Base-by-base conservation (phyloP, 768 basidiomycete genomes). In the Pilatotrama ljubarskyi region DNA sequence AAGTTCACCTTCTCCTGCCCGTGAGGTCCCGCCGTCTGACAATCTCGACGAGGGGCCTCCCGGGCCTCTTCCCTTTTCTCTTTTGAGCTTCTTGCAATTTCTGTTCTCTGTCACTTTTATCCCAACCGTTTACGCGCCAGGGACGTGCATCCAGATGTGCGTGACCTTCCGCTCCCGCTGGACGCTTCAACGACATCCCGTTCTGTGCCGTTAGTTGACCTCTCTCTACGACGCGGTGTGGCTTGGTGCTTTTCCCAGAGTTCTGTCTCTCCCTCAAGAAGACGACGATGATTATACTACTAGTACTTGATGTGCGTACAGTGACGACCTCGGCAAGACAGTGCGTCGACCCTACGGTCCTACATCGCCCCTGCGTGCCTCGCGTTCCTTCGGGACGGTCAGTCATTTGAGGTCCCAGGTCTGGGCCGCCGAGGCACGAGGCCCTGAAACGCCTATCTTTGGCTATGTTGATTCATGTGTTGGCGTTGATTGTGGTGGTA, bases 321-420 rank as follows among this genome's bases (percentile, higher is more conserved):
- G 41, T 43, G 53, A 60, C 59, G 59, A 61, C 59, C 55, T 55
- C 48, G 61, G 55, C 61, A 62, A 62, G 61, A 62, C 61, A 62
- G 61, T 49, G 61, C 61, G 61, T 62, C 61, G 61, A 62, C 61
- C 55, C 61, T 25, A 6, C 18, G 40, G 49, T 51, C 56, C 56
- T 10, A 32, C 10, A 4, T 32, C 29, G 29, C 29, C 10, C 14
- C 17, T 35, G 49, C 22, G n/a, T 50, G 18, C 29, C 32, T 18
- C n/a, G 15, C 44, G 20, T 25, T 4, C 22, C 15, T 25, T 4
- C 29, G 29, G n/a, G 5, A 32, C 5, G 29, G 29, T 32, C 29
- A 32, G 29, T 32, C 29, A 32, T 4, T 32, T 32, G 29, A 4
- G 29, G 29, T 32, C 29, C 5, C 29, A 32, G 29, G 5, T 32